Percentiles rank a stretch among this genome's conserved stretches.
These are phyloP conservation scores for Mycena rosella DNA, from an alignment of 768 basidiomycete species.

Conservation along the genomic window DNA sequence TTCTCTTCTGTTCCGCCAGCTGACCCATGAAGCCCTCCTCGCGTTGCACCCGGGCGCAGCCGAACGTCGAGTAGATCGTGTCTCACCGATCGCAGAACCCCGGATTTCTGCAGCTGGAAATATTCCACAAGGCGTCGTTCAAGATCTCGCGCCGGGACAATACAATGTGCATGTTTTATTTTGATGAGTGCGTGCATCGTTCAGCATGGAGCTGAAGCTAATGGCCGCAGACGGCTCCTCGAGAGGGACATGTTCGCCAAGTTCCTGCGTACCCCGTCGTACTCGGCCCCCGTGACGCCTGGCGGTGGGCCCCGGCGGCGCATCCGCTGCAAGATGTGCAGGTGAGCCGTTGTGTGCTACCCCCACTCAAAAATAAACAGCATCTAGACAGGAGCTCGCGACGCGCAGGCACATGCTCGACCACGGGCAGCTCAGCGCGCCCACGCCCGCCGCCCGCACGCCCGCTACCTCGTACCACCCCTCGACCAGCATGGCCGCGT, in stretches of 20 bases:
- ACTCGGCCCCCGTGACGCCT: conserved; percentile 73
- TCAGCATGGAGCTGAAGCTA: too few relatives aligned
- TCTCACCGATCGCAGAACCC: conserved; percentile 71
- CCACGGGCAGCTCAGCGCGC: conserved; percentile 82
- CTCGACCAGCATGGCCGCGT: conserved; percentile 41
- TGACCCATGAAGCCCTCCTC: not conserved
- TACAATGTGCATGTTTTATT: conserved; percentile 83
- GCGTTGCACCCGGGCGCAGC: conserved; percentile 78
- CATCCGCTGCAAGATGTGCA: conserved; percentile 94
- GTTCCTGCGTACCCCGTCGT: conserved; percentile 74
- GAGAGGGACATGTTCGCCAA: conserved; percentile 83
- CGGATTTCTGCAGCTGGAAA: conserved; percentile 83
- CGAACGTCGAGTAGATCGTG: conserved; percentile 54
- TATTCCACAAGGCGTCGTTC: conserved; percentile 82
- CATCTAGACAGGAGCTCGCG: conserved; percentile 82
- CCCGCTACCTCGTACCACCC: conserved; percentile 60
- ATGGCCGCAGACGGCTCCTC: conserved; percentile 70
- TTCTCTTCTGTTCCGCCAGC: not conserved
- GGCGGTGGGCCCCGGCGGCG: conserved; percentile 59
- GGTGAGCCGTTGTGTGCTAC: conserved; percentile 54
- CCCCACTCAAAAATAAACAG: not conserved
- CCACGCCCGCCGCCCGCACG: conserved; percentile 67
- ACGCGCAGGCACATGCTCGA: conserved; percentile 95
- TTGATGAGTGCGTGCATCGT: conserved; percentile 78
- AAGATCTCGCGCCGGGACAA: conserved; percentile 77